Evolutionary conservation across 2,329 filamentous ascomycete species (phyloP), one percentile per base, ranked within the genome.

Genomic region (Leptosphaerulina australis): DNA sequence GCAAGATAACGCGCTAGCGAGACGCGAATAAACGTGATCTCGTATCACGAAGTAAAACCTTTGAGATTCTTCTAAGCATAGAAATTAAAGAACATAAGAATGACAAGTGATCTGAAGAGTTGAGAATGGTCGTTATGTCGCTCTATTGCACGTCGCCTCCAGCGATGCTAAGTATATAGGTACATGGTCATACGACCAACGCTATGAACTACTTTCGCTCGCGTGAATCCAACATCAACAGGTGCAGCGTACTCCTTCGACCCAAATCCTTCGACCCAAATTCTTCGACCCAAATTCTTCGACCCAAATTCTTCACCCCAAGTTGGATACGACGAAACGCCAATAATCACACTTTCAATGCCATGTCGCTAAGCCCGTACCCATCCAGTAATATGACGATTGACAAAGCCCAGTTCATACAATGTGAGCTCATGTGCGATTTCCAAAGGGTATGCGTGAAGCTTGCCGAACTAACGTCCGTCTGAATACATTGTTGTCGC

Each of bases 371-470:
- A 55, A 45, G 43, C 51, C 52, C 53, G 15, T 50, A 38, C 30
- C 36, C 36, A 56, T 53, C 50, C 57, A 56, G 53, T 56, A 50
- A 55, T 53, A 58, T 50, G 41, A 56, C 55, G 50, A 58, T 46
- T 40, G 41, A 18, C 48, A 41, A 46, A 59, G 44, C 59, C 60
- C 65, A 60, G 53, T 63, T 69, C 68, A 68, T 71, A 66, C 66
- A 69, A 69, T 60, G 54, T 60, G 33, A 58, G 53, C 53, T 48
- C 43, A 44, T 45, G 45, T 59, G 52, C 56, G 47, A 58, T 53
- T 66, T 61, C 61, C 63, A 64, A 62, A 60, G 68, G 68, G 68
- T 71, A 70, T 71, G 66, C 59, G 63, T 62, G 58, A 58, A 49
- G 36, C 20, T 41, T 45, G 40, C 36, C 15, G 31, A 40, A 30